Percentiles rank a stretch among this genome's conserved stretches.
Evolutionary conservation across 352 stramenopile species (phyloP).

Genomic region (Globisporangium iwayamae): DNA sequence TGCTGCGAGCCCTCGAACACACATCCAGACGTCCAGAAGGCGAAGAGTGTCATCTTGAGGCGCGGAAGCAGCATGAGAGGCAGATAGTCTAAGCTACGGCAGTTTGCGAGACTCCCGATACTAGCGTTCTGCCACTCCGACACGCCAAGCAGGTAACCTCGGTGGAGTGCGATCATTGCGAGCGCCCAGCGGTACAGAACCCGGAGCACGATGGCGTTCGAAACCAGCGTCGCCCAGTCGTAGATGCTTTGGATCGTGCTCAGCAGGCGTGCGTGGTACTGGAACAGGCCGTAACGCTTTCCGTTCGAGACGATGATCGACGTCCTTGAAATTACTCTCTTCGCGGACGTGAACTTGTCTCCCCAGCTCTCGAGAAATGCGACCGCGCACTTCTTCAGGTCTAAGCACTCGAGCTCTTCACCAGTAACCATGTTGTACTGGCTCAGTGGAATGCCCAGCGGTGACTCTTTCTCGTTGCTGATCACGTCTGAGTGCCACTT

Average conservation of each 20-base stretch:
- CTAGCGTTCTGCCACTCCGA: background rate
- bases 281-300: slow-evolving; percentile 12
- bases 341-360: background rate
- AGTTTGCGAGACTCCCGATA: slow-evolving; percentile 1
- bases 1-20: slow-evolving; percentile 24
- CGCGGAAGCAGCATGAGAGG: slow-evolving; percentile 20
- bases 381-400: background rate
- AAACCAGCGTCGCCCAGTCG: background rate
- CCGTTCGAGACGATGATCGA: slow-evolving; percentile 17
- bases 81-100: slow-evolving; percentile 4
- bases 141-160: background rate
- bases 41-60: slow-evolving; percentile 19
- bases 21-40: slow-evolving; percentile 25
- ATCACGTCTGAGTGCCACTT: slow-evolving; percentile 25
- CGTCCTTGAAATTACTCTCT: background rate
- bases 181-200: slow-evolving; percentile 13
- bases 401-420: slow-evolving; percentile 4
- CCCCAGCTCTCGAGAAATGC: background rate
- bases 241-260: background rate
- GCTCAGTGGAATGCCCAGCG: slow-evolving; percentile 12
- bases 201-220: background rate
- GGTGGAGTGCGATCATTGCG: background rate
- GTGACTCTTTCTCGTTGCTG: slow-evolving; percentile 9
- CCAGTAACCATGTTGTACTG: slow-evolving; percentile 19
- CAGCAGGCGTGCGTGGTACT: background rate